Percentiles rank a stretch among this genome's conserved stretches.
phyloP scores from a whole-genome alignment of 306 rosid species.

The Quercus robur region DNA sequence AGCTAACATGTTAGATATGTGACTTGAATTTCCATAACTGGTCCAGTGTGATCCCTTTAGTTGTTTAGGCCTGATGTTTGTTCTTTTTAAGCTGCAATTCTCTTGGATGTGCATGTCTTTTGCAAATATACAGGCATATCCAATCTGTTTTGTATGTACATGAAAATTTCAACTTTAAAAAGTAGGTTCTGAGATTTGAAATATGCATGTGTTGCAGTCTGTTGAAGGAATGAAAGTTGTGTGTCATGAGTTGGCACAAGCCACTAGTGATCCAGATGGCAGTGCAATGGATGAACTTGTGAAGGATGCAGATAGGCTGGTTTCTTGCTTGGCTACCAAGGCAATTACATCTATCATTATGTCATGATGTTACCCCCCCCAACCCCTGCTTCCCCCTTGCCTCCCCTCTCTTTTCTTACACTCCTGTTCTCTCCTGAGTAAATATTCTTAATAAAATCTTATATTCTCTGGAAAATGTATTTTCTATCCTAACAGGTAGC shows the following conservation, averaged over 20 bases:
- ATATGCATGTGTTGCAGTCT: slow-evolving; percentile 56
- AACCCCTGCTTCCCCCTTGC: neutral
- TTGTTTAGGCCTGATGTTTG: neutral
- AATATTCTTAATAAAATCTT: neutral
- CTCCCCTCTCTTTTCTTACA: neutral
- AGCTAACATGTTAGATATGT: neutral
- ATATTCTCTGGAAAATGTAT: neutral
- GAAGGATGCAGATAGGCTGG: slow-evolving; percentile 89
- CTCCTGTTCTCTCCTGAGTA: neutral
- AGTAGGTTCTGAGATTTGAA: slow-evolving; percentile 13
- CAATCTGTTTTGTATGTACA: too few relatives aligned
- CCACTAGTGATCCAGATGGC: slow-evolving; percentile 86
- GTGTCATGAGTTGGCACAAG: slow-evolving; percentile 96
- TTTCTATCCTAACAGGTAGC: slow-evolving; percentile 61
- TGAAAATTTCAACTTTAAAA: neutral
- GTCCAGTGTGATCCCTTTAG: neutral
- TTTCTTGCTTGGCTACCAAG: slow-evolving; percentile 91
- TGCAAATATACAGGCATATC: neutral
- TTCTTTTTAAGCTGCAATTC: neutral
- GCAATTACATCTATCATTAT: slow-evolving; percentile 28
- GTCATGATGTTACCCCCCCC: neutral
- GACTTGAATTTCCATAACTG: neutral
- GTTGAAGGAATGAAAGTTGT: slow-evolving; percentile 99
- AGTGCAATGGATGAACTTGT: slow-evolving; percentile 83
- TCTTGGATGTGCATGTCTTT: neutral